Evolutionary conservation across 2,329 filamentous ascomycete species (phyloP), one percentile per base, ranked within the genome.

Genomic region (Beauveria rudraprayagi): DNA sequence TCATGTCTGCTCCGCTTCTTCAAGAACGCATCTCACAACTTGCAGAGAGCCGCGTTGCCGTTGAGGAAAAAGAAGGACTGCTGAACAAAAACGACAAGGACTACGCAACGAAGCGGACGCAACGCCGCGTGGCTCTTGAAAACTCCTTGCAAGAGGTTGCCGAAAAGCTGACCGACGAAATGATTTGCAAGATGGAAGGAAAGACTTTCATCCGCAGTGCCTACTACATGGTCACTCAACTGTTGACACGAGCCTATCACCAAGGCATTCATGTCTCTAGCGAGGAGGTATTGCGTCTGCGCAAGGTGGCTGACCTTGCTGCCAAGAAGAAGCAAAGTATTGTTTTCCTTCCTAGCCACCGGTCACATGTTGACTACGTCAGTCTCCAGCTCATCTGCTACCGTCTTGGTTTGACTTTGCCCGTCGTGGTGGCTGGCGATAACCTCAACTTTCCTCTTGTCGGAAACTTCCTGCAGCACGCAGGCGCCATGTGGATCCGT

Each of bases 161-260:
- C 4, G 91, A 94, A 65, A 87, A 88, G 66, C 87, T 94, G 83
- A 91, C 92, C 26, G 91, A 96, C 70, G 85, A 88, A 65, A 97
- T 99, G 94, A 97, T 99, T 64, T 97, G 93, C 83, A 99, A 99
- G 76, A 93, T 97, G 82, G 94, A 99, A 75, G 95, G 89, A 79
- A 95, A 92, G 71, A 79, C 84, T 2, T 97, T 97, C 70, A 96
- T 99, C 67, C 81, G 94, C 54, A 86, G 91, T 26, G 93, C 94
- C 52, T 97, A 97, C 72, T 99, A 97, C 72, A 71, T 96, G 44
- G 81, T 80, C 53, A 96, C 92, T 1, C 93, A 97, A 75, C 80
- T 97, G 52, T 79, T 97, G 64, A 95, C 93, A 5, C 80, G 94
- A 63, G 93, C 94, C 6, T 99, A 99, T 72, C 92, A 97, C 70